Conservation (phyloP, 768 basidiomycete genomes). For the Hygrophorus russula region DNA sequence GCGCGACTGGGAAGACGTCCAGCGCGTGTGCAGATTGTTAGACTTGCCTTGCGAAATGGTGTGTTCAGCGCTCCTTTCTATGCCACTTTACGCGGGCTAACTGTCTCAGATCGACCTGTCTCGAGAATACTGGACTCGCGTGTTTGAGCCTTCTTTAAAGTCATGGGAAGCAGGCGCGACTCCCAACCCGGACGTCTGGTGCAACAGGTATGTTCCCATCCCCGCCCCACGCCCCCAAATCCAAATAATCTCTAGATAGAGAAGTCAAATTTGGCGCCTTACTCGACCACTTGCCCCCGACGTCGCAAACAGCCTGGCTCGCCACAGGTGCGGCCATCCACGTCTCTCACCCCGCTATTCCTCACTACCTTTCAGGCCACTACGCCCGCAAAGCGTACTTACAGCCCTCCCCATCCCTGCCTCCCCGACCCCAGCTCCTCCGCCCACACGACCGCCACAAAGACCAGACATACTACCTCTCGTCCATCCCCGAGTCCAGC, state of each 20-base stretch:
- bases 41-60: conserved; percentile 73
- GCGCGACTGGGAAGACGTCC: conserved; percentile 89
- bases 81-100: conserved; percentile 3
- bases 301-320: conserved; percentile 44
- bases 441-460: conserved; percentile 51
- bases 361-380: conserved; percentile 43
- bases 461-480: conserved; percentile 90
- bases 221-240: neutral
- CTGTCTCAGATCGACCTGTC: conserved; percentile 68
- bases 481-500: conserved; percentile 57
- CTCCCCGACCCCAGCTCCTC: conserved; percentile 36
- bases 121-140: conserved; percentile 80
- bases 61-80: conserved; percentile 7
- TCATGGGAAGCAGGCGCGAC: conserved; percentile 73
- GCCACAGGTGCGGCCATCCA: conserved; percentile 55
- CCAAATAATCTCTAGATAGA: conserved; percentile 23
- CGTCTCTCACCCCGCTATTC: neutral
- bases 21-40: conserved; percentile 59
- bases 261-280: conserved; percentile 90
- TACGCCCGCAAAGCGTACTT: conserved; percentile 67
- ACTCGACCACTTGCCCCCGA: conserved; percentile 43
- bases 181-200: conserved; percentile 90
- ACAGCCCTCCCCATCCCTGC: neutral
- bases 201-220: conserved; percentile 53
- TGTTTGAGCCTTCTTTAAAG: conserved; percentile 78